A percentile compares a stretch with the other conserved stretches of the same genome.
Conservation (phyloP, 1,284 basidiomycete species). For the Inonotus hispidus region DNA sequence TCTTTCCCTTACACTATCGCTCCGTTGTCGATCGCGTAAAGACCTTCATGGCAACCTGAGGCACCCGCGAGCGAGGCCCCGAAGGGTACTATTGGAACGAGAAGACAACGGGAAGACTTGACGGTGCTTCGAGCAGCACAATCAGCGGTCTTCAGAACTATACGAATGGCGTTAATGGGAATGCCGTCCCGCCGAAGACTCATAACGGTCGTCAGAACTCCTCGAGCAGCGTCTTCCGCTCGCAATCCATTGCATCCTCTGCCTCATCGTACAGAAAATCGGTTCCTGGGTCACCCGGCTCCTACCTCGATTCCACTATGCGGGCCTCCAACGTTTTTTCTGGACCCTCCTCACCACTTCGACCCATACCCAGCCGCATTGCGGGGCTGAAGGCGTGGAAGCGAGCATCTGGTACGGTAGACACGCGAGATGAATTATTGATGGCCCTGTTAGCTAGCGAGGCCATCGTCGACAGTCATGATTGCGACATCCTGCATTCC, state of each 20-base stretch:
- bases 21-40: slow-evolving; percentile 41
- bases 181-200: neutral
- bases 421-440: slow-evolving; percentile 66
- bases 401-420: no score
- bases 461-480: slow-evolving; percentile 77
- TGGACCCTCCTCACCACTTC: no score
- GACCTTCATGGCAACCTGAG: slow-evolving; percentile 16
- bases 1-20: no score
- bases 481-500: slow-evolving; percentile 67
- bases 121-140: slow-evolving; percentile 14
- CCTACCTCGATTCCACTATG: no score
- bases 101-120: no score
- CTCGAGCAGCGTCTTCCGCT: slow-evolving; percentile 24
- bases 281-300: no score
- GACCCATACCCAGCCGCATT: no score
- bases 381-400: no score
- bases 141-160: slow-evolving; percentile 1
- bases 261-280: slow-evolving; percentile 26
- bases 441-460: slow-evolving; percentile 82
- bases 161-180: slow-evolving; percentile 7
- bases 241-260: slow-evolving; percentile 25
- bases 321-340: no score
- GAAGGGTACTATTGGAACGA: no score
- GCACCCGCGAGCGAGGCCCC: neutral
- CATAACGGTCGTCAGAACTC: slow-evolving; percentile 24